Conservation (phyloP, 164 flowering plant genomes). For the Stephania japonica region DNA sequence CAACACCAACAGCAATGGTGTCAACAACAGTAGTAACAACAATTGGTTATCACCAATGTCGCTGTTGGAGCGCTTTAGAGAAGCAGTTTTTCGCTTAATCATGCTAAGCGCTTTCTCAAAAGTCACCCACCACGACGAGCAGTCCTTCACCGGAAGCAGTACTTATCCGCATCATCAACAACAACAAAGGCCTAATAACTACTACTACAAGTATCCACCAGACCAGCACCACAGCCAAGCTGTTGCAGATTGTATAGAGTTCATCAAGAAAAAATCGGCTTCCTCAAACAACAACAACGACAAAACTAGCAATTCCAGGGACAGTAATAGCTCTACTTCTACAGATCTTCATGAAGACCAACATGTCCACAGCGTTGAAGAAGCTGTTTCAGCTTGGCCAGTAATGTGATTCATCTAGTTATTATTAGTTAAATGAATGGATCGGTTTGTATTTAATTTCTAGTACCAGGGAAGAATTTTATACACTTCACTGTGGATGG, state of each 20-base stretch:
- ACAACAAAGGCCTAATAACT: conserved; percentile 1
- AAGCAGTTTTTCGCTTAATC: conserved; percentile 57
- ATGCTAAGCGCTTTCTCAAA: conserved; percentile 52
- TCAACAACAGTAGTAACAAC: conserved; percentile 11
- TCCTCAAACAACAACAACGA: conserved; percentile 4
- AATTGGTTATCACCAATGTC: conserved; percentile 35
- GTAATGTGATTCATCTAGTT: conserved; percentile 20
- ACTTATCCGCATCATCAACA: too few species aligned
- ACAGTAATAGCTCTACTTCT: conserved; percentile 29
- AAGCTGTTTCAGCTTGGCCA: conserved; percentile 17
- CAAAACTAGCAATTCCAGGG: conserved; percentile 9
- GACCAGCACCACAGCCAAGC: conserved; percentile 65
- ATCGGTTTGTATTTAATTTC: not conserved
- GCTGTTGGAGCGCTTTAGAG: conserved; percentile 53
- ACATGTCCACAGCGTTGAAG: conserved; percentile 13
- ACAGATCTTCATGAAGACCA: conserved; percentile 21
- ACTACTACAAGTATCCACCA: conserved; percentile 10
- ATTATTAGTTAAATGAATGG: not conserved
- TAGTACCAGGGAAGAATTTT: not conserved
- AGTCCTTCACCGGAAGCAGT: not conserved
- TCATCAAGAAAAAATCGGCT: conserved; percentile 52
- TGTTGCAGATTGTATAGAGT: conserved; percentile 81
- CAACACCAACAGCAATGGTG: conserved; percentile 13
- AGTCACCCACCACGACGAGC: conserved; percentile 6
- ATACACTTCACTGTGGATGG: not conserved